These are phyloP conservation scores for Phytophthora palmivora DNA, from an alignment of 352 stramenopile species.

Conservation along the genomic window DNA sequence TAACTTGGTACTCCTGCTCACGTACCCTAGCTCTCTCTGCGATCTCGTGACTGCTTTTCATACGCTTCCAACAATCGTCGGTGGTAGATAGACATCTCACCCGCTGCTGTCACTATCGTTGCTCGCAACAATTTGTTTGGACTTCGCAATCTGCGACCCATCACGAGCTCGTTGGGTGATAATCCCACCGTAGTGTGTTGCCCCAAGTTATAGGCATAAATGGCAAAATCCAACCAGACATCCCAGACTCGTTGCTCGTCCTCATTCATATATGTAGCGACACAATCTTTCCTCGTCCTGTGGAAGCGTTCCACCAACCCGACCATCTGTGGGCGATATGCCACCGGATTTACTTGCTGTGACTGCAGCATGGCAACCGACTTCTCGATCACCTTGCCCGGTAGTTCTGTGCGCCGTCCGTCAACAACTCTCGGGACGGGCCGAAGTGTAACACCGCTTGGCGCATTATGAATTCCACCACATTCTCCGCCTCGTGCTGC, in stretches of 20 bases:
- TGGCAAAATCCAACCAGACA: constrained; percentile 3
- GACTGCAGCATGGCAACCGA: not conserved
- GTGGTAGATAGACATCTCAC: not conserved
- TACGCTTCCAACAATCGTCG: not conserved
- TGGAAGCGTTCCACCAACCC: not conserved
- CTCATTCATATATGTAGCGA: not conserved
- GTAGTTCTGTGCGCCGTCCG: too few species aligned
- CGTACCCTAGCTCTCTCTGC: not conserved
- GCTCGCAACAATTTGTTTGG: not conserved
- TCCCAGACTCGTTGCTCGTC: not conserved
- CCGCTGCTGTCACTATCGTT: not conserved
- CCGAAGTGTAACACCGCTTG: too few species aligned
- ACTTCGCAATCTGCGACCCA: not conserved
- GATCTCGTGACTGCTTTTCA: not conserved
- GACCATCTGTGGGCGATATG: constrained; percentile 1
- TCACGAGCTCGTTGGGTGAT: not conserved
- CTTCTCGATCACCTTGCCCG: too few species aligned
- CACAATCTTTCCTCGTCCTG: not conserved
- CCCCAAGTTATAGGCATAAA: constrained; percentile 5
- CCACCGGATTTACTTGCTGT: not conserved
- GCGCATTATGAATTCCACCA: too few species aligned
- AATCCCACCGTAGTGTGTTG: not conserved
- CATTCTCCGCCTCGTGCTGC: too few species aligned
- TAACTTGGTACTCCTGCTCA: not conserved
- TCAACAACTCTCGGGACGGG: too few species aligned